Evolutionary conservation across 805 yeast genomes (phyloP).

Genomic region (Torulaspora delbrueckii): DNA sequence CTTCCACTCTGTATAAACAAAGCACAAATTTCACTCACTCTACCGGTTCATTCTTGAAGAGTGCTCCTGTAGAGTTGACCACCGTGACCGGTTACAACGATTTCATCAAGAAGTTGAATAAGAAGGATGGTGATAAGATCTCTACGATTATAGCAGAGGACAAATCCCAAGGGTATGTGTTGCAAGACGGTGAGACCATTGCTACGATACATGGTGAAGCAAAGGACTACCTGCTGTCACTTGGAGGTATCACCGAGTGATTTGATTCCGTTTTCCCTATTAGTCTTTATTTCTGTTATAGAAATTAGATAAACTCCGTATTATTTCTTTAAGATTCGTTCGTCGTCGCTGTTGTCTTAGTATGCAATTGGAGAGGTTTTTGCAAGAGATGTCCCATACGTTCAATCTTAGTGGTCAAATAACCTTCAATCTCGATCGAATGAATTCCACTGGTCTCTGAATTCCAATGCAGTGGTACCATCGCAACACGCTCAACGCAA

Average conservation of each 20-base stretch:
- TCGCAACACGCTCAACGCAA: slow-evolving; percentile 88
- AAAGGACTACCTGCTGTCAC: slow-evolving; percentile 28
- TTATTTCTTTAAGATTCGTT: not conserved
- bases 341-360: slow-evolving; percentile 16
- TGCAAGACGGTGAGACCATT: slow-evolving; percentile 35
- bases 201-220: slow-evolving; percentile 41
- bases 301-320: slow-evolving; percentile 6
- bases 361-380: slow-evolving; percentile 36
- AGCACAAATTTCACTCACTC: slow-evolving; percentile 26
- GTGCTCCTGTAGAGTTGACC: slow-evolving; percentile 40
- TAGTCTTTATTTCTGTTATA: slow-evolving; percentile 3
- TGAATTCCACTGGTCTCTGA: slow-evolving; percentile 58
- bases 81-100: slow-evolving; percentile 39
- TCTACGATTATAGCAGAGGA: slow-evolving; percentile 38
- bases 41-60: slow-evolving; percentile 31
- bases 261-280: not conserved
- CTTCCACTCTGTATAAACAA: slow-evolving; percentile 24
- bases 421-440: slow-evolving; percentile 85
- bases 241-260: slow-evolving; percentile 16
- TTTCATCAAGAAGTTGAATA: slow-evolving; percentile 35
- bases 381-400: slow-evolving; percentile 93
- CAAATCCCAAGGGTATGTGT: slow-evolving; percentile 35
- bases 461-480: slow-evolving; percentile 94
- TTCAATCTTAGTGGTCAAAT: slow-evolving; percentile 87
- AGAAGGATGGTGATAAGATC: slow-evolving; percentile 29